Percentiles rank a stretch among this genome's conserved stretches.
phyloP scores from a whole-genome alignment of 331 rosid genomes.

The Quercus lobata region DNA sequence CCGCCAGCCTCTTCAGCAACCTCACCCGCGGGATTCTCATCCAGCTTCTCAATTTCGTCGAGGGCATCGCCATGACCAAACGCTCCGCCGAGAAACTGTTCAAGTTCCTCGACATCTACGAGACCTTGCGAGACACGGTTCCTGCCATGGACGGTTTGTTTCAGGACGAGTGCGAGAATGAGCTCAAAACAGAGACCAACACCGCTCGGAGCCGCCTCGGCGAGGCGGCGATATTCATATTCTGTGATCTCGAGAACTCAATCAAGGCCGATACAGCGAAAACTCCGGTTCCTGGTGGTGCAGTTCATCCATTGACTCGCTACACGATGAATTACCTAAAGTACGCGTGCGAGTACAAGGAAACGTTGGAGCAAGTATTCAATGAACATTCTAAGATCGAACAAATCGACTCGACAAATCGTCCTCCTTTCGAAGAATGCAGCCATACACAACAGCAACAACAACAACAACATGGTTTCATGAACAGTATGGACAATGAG shows the following conservation, averaged over 20 bases:
- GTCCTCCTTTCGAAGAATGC: constrained; percentile 8
- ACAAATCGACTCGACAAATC: constrained; percentile 44
- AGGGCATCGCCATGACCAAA: constrained; percentile 62
- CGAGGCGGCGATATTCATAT: constrained; percentile 46
- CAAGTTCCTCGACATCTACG: constrained; percentile 77
- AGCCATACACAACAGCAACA: background rate
- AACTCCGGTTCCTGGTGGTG: constrained; percentile 64
- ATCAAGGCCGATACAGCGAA: constrained; percentile 48
- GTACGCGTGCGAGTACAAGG: constrained; percentile 56
- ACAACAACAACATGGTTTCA: background rate
- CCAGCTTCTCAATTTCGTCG: constrained; percentile 59
- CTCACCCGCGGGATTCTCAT: constrained; percentile 40
- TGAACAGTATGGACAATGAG: too few relatives aligned
- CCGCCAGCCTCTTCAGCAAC: constrained; percentile 38
- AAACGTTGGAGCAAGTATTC: constrained; percentile 62
- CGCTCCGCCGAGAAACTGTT: constrained; percentile 72
- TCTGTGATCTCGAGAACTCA: constrained; percentile 60
- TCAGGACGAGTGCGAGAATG: constrained; percentile 33
- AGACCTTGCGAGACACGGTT: constrained; percentile 45
- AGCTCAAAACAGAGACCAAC: constrained; percentile 43
- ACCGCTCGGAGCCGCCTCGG: constrained; percentile 45
- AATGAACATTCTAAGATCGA: constrained; percentile 48
- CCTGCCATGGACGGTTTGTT: constrained; percentile 35
- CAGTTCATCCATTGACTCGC: constrained; percentile 74
- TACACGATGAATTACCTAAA: constrained; percentile 67